phyloP scores from a whole-genome alignment of 768 basidiomycete species.

The Leccinum broughii region DNA sequence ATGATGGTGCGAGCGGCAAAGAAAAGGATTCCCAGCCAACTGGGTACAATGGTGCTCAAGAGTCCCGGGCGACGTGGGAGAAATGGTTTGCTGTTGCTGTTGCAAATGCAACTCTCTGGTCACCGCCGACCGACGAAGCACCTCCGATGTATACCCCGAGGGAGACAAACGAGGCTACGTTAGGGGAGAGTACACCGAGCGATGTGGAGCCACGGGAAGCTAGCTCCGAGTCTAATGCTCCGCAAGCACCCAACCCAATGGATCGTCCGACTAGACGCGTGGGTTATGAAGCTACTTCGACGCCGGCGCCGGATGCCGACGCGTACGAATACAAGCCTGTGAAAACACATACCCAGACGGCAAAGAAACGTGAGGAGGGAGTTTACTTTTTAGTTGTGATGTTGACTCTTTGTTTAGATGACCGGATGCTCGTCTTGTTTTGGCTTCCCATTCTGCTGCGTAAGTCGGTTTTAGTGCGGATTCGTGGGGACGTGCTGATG shows the following conservation, averaged over 20 bases:
- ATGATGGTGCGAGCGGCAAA: constrained; percentile 29
- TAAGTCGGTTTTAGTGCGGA: constrained; percentile 41
- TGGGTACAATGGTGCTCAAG: constrained; percentile 53
- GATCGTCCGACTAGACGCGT: constrained; percentile 44
- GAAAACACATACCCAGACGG: constrained; percentile 43
- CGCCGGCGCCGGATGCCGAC: constrained; percentile 69
- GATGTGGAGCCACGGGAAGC: constrained; percentile 6
- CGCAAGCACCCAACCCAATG: constrained; percentile 24
- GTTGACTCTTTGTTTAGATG: constrained; percentile 47
- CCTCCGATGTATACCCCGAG: constrained; percentile 77
- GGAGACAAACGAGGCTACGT: constrained; percentile 30
- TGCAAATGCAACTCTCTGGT: constrained; percentile 47
- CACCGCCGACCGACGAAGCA: constrained; percentile 48
- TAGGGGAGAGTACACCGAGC: constrained; percentile 3
- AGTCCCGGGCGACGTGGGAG: constrained; percentile 73
- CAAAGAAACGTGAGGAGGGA: constrained; percentile 60
- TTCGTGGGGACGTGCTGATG: constrained; percentile 8
- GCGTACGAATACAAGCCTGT: constrained; percentile 63
- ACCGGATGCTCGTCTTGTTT: constrained; percentile 82
- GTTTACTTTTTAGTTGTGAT: not conserved
- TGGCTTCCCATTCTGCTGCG: constrained; percentile 84
- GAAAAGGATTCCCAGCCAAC: constrained; percentile 37
- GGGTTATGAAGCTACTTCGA: constrained; percentile 46
- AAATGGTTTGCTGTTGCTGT: constrained; percentile 65
- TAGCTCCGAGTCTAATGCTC: constrained; percentile 11